A percentile compares a stretch with the other conserved stretches of the same genome.
These are phyloP conservation scores for Rutstroemia sydowiana DNA, from an alignment of 2,329 filamentous ascomycete genomes.

Conservation along the genomic window DNA sequence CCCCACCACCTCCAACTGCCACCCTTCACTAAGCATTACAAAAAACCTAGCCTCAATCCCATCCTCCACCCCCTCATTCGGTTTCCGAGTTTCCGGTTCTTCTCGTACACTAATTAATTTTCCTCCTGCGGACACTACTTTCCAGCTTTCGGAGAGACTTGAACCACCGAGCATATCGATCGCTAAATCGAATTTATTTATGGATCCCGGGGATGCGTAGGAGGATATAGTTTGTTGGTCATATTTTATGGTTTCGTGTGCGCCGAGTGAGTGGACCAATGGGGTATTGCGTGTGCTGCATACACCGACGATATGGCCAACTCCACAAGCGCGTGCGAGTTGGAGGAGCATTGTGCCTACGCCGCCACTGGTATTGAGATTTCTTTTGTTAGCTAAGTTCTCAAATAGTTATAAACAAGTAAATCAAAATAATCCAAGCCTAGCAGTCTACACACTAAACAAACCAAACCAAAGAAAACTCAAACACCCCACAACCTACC, in stretches of 20 bases:
- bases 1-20: neutral
- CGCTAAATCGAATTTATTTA: neutral
- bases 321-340: neutral
- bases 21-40: neutral
- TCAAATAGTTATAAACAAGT: too few species aligned
- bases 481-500: too few species aligned
- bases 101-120: constrained; percentile 2
- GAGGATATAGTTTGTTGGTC: neutral
- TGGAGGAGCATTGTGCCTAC: neutral
- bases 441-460: too few species aligned
- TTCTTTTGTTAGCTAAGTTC: too few species aligned
- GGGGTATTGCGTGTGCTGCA: neutral
- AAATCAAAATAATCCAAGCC: too few species aligned
- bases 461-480: too few species aligned
- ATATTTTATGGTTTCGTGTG: constrained; percentile 5
- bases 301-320: neutral
- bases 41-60: neutral
- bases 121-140: neutral
- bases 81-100: neutral
- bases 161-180: neutral
- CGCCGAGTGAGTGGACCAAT: neutral
- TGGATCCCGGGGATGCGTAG: neutral
- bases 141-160: neutral
- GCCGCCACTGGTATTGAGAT: neutral
- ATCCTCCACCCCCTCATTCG: neutral